Base-by-base conservation (phyloP, 2,329 filamentous ascomycete species). In the Aspergillus intermedius region DNA sequence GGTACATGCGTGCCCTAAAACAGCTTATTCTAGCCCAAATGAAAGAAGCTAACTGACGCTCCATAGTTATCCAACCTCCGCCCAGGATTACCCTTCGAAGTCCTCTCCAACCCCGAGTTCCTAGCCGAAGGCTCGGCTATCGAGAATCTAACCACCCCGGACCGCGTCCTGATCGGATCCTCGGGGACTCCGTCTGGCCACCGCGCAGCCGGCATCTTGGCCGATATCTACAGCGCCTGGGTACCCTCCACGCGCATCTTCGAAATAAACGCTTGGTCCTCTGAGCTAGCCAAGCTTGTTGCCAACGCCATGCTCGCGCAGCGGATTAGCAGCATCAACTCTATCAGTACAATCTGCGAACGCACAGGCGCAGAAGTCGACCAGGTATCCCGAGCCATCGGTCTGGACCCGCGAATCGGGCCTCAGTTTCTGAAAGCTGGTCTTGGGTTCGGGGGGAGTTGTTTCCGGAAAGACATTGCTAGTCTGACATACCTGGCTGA, bases 61-160 rank as follows among this genome's bases (percentile, higher is more conserved):
- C 15, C 52, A 12, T 44, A 64, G 58, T 50, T 62, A 9, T 42
- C 57, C 12, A 48, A 51, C 5, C 48, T 78, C 58, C 79, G 80
- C 10, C 83, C 84, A 1, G 78, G 77, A 15, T 75, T 82, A 10
- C 76, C 78, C 52, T 90, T 90, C 61, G 84, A 90, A 62, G 81
- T 91, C 48, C 77, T 91, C 22, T 89, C 86, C 42, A 91, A 91
- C 68, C 87, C 87, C 5, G 87, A 91, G 65, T 91, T 91, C 63
- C 73, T 91, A 40, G 84, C 87, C 22, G 87, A 87, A 55, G 87
- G 87, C 46, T 88, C 85, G 3, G 87, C 87, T 3, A 79, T 91
- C 53, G 74, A 78, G 42, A 83, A 91, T 62, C 75, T 91, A 7
- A 75, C 88, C 44, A 69, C 77, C 51, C 87, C 87, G 6, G 84